Evolutionary conservation across 306 rosid genomes (phyloP), one percentile per base, ranked within the genome.

Genomic region (Medicago ruthenica): DNA sequence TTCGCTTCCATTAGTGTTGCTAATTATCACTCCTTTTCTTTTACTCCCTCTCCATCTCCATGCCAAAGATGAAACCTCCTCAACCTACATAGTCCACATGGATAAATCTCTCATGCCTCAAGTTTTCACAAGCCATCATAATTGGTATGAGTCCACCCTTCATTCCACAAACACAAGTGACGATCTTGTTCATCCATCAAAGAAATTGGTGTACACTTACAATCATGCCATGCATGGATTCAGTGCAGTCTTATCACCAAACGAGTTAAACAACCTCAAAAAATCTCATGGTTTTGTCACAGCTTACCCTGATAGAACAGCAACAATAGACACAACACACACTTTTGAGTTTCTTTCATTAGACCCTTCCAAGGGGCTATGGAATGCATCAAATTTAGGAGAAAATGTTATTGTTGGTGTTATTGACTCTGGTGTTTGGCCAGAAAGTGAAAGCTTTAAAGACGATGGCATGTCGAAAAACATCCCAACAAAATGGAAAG

Each of bases 21-120:
- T 82, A 12, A 74, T 36, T 76, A 17, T 54, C 6, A 42, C 50
- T 65, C 9, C 22, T 45, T 81, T 65, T 54, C 60, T 74, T 41
- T 64, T 27, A 39, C 39, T 77, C 9, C 34, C 54, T 60, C 21
- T 47, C 63, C 57, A 70, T 60, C 21, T 47, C 63, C 57, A 70
- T 55, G 75, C 34, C 61, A 63, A 39, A 0, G 83, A 59, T 53
- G 71, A 80, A 42, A 84, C 21, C 24, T 61, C 85, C n/a, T 66
- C 85, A 13, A 67, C 72, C 16, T 85, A 81, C 21, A 79, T 85
- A 48, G 79, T 85, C 36, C 88, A 85, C 40, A 75, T 85, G 84
- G 83, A 75, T 78, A 81, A 81, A 57, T 79, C 82, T 67, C 40
- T 57, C 24, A 79, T 82, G 88, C 86, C 85, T 22, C 55, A 75